Base-by-base conservation (phyloP, 148 eudicot species). In the Rhododendron henanense region DNA sequence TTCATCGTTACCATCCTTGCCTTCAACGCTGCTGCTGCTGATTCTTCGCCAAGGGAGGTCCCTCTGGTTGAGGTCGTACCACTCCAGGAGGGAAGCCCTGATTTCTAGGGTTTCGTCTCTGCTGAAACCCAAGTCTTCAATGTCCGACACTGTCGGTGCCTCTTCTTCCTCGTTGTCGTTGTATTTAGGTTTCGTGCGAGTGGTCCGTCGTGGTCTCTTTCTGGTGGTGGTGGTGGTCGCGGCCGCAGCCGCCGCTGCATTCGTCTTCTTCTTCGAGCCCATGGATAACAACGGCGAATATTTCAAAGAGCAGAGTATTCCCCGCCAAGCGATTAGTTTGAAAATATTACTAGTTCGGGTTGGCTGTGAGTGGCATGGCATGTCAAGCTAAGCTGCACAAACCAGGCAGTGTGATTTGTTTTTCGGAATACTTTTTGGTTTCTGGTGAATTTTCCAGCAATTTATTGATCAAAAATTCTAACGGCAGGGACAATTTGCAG, bases 31-130 rank as follows among this genome's bases (percentile, higher is more conserved):
- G 48, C 69, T 35, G 79, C 87, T 61, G 80, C 87, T 87, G 80
- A 89, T 89, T 77, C 90, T 91, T 33, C 99, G 88, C 99, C 99
- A 96, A 2, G 99, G 99, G 19, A 96, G 92, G 87, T 95, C 98
- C 86, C 99, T 92, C 81, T 88, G 87, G 79, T 95, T 96, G 63
- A 33, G 35, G 89, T 96, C 99, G 90, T 96, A 96, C 98, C 99
- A 96, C 2, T 93, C 75, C 76, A 96, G 88, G 45, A 96, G 86
- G 13, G 88, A 91, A 10, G 84, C 93, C 96, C 98, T 94, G 88
- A 96, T 95, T 88, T 92, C 91, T 28, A 69, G 86, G 74, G 88
- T 84, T 90, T 95, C 93, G 3, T 92, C 85, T 51, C 76, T 82
- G 53, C 82, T 85, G 82, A 94, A 95, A 87, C 78, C 61, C 18